Evolutionary conservation across 495 filamentous ascomycete genomes (phyloP).

Genomic region (Neurospora terricola): DNA sequence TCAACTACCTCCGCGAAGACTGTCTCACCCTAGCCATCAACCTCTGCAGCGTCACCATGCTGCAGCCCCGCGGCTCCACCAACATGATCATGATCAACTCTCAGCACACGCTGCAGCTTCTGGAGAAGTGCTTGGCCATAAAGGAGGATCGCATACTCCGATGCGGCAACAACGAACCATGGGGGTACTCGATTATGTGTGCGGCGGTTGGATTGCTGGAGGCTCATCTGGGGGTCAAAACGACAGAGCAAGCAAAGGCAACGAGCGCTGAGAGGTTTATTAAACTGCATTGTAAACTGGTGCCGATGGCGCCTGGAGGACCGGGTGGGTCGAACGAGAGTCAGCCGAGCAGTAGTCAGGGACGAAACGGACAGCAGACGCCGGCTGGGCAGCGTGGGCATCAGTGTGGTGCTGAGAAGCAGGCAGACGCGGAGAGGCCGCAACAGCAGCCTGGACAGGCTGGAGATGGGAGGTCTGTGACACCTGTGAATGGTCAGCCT

Average conservation of each 20-base stretch:
- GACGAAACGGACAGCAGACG: neutral
- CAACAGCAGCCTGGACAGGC: neutral
- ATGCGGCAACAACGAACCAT: slow-evolving; percentile 37
- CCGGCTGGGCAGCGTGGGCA: neutral
- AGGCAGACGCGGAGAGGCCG: neutral
- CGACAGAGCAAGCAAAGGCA: slow-evolving; percentile 29
- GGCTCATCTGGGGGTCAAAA: slow-evolving; percentile 29
- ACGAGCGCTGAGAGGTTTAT: slow-evolving; percentile 30
- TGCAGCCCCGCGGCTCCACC: slow-evolving; percentile 35
- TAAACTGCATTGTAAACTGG: slow-evolving; percentile 29
- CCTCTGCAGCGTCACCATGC: slow-evolving; percentile 37
- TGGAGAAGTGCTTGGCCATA: slow-evolving; percentile 33
- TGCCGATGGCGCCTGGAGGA: slow-evolving; percentile 30
- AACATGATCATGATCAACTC: slow-evolving; percentile 36
- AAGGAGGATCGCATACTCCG: slow-evolving; percentile 37
- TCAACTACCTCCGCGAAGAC: slow-evolving; percentile 33
- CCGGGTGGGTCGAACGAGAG: slow-evolving; percentile 7
- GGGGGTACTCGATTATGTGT: slow-evolving; percentile 36
- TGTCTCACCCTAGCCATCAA: slow-evolving; percentile 31
- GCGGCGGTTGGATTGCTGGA: slow-evolving; percentile 33
- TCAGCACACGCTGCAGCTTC: slow-evolving; percentile 32
- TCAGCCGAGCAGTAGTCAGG: slow-evolving; percentile 7
- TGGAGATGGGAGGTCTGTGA: neutral
- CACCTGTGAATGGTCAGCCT: neutral
- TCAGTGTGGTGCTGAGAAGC: neutral